These are phyloP conservation scores for Malus fusca DNA, from an alignment of 306 rosid species.

Conservation along the genomic window DNA sequence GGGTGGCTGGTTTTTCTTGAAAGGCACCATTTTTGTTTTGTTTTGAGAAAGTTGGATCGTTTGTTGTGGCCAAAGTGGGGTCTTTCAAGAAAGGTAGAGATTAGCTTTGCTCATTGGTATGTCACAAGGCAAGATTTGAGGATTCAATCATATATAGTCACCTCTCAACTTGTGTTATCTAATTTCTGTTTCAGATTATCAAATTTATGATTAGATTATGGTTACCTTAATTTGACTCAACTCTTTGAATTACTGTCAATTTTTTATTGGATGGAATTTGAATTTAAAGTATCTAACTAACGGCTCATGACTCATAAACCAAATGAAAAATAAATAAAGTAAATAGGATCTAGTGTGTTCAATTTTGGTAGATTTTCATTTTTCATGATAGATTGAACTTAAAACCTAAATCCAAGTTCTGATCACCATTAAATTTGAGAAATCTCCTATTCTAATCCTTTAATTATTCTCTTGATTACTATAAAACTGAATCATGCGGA, in stretches of 20 bases:
- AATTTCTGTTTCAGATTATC: background rate
- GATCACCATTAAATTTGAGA: background rate
- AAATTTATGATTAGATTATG: background rate
- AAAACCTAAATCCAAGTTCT: background rate
- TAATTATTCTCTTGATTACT: background rate
- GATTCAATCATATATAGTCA: slow-evolving; percentile 8
- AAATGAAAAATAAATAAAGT: background rate
- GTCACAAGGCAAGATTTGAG: slow-evolving; percentile 14
- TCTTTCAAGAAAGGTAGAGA: slow-evolving; percentile 18
- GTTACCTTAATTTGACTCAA: background rate
- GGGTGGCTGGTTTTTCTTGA: slow-evolving; percentile 14
- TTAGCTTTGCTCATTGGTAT: slow-evolving; percentile 27
- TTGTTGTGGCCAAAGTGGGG: slow-evolving; percentile 33
- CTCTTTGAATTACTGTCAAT: background rate
- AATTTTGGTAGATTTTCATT: background rate
- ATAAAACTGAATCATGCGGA: background rate
- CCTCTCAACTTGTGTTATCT: slow-evolving; percentile 14
- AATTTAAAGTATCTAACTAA: background rate
- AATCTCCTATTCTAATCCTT: background rate
- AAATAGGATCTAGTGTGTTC: background rate
- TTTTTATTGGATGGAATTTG: background rate
- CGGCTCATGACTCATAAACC: background rate
- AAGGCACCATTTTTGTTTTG: slow-evolving; percentile 21
- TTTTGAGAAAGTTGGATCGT: slow-evolving; percentile 3
- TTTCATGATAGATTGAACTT: background rate